Evolutionary conservation across 1,139 yeast genomes (phyloP).

Genomic region (Taiozyma sp.): DNA sequence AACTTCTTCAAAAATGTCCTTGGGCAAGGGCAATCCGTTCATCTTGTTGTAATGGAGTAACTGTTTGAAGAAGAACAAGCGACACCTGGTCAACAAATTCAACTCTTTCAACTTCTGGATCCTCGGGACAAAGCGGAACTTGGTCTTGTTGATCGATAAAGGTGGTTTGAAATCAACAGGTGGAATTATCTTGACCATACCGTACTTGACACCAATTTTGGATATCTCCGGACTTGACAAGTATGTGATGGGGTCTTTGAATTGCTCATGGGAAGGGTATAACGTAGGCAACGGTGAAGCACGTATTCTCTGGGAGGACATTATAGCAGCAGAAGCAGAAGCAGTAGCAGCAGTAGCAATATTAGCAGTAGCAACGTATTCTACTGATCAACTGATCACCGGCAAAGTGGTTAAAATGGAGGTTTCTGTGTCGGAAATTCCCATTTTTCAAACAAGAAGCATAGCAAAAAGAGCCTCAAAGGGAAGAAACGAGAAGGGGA

Average conservation of each 20-base stretch:
- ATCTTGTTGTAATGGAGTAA: slow-evolving; percentile 52
- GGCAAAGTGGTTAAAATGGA: background rate
- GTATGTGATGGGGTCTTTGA: slow-evolving; percentile 57
- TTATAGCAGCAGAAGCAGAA: background rate
- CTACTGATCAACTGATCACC: background rate
- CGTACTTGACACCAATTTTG: slow-evolving; percentile 53
- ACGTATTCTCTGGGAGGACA: background rate
- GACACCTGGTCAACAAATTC: slow-evolving; percentile 56
- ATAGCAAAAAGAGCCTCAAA: too few species aligned
- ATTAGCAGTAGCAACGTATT: too few species aligned
- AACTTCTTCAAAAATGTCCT: slow-evolving; percentile 8
- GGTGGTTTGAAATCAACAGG: slow-evolving; percentile 53
- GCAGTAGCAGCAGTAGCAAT: too few species aligned
- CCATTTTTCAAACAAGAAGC: too few species aligned
- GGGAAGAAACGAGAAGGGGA: too few species aligned
- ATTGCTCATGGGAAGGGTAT: slow-evolving; percentile 49
- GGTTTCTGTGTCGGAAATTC: background rate
- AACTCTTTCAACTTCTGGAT: slow-evolving; percentile 61
- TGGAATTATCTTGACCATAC: slow-evolving; percentile 63
- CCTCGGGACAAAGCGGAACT: slow-evolving; percentile 60
- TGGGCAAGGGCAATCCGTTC: slow-evolving; percentile 28
- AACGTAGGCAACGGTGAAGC: slow-evolving; percentile 48
- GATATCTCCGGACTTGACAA: slow-evolving; percentile 47
- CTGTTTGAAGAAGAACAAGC: slow-evolving; percentile 57
- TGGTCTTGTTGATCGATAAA: slow-evolving; percentile 44